Percentiles rank a stretch among this genome's conserved stretches.
Conservation (phyloP, 1,139 yeast species). For the Schwanniomyces etchellsii region DNA sequence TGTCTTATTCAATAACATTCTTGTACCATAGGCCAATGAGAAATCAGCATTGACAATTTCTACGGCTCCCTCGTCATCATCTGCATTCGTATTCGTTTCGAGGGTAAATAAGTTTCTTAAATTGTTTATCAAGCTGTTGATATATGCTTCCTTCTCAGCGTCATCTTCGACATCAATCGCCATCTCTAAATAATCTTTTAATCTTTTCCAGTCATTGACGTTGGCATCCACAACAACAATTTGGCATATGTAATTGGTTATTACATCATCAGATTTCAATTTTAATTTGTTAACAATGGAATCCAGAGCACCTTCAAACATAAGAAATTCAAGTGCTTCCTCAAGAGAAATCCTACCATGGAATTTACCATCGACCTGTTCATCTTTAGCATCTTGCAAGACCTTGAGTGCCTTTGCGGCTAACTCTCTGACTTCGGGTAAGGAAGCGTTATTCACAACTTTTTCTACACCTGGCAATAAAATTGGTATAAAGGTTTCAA, state of each 20-base stretch:
- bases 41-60: slow-evolving; percentile 92
- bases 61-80: slow-evolving; percentile 62
- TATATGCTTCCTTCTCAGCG: slow-evolving; percentile 34
- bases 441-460: slow-evolving; percentile 83
- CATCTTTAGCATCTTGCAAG: slow-evolving; percentile 73
- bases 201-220: slow-evolving; percentile 84
- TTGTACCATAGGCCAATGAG: slow-evolving; percentile 94
- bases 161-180: slow-evolving; percentile 31
- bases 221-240: slow-evolving; percentile 71
- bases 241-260: slow-evolving; percentile 46
- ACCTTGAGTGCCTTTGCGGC: slow-evolving; percentile 83
- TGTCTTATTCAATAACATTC: slow-evolving; percentile 94
- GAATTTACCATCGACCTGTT: slow-evolving; percentile 60
- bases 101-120: slow-evolving; percentile 66
- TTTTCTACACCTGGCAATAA: slow-evolving; percentile 86
- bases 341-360: slow-evolving; percentile 65
- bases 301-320: slow-evolving; percentile 24
- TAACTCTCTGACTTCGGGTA: slow-evolving; percentile 94
- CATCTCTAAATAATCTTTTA: slow-evolving; percentile 50
- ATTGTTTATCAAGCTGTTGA: slow-evolving; percentile 43
- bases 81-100: slow-evolving; percentile 46
- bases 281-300: slow-evolving; percentile 17
- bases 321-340: slow-evolving; percentile 46
- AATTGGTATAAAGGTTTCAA: slow-evolving; percentile 79
- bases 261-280: slow-evolving; percentile 10